These are phyloP conservation scores for Phialocephala subalpina DNA, from an alignment of 2,329 filamentous ascomycete genomes.

Conservation along the genomic window DNA sequence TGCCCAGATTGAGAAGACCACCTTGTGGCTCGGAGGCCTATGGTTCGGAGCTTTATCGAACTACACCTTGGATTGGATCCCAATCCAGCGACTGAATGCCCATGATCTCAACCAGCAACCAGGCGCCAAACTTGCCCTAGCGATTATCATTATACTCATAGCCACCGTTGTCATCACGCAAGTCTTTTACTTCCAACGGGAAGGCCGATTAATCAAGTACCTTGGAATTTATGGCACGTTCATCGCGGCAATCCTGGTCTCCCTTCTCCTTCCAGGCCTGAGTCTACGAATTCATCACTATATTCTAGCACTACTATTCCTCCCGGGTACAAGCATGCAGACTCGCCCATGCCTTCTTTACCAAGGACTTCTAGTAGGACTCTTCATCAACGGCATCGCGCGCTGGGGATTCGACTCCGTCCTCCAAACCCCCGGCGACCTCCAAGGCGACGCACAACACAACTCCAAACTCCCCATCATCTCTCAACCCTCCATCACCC, in stretches of 20 bases:
- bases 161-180: slow-evolving; percentile 75
- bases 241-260: slow-evolving; percentile 69
- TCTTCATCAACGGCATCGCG: slow-evolving; percentile 94
- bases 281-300: slow-evolving; percentile 95
- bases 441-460: slow-evolving; percentile 73
- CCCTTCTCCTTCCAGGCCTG: slow-evolving; percentile 77
- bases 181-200: slow-evolving; percentile 84
- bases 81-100: slow-evolving; percentile 88
- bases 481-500: slow-evolving; percentile 54
- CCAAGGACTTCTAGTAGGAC: slow-evolving; percentile 86
- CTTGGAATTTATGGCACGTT: slow-evolving; percentile 81
- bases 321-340: slow-evolving; percentile 89
- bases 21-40: slow-evolving; percentile 88
- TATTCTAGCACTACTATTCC: slow-evolving; percentile 83
- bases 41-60: slow-evolving; percentile 95
- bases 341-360: slow-evolving; percentile 86
- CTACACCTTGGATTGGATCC: slow-evolving; percentile 94
- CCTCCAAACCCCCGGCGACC: slow-evolving; percentile 78
- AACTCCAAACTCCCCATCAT: slow-evolving; percentile 68
- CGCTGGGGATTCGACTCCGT: slow-evolving; percentile 94
- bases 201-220: slow-evolving; percentile 81
- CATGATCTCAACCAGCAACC: slow-evolving; percentile 91
- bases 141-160: slow-evolving; percentile 78
- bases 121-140: slow-evolving; percentile 83
- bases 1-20: slow-evolving; percentile 87